A percentile compares a stretch with the other conserved stretches of the same genome.
Conservation (phyloP, 805 yeast genomes). For the Pichia cephalocereana region DNA sequence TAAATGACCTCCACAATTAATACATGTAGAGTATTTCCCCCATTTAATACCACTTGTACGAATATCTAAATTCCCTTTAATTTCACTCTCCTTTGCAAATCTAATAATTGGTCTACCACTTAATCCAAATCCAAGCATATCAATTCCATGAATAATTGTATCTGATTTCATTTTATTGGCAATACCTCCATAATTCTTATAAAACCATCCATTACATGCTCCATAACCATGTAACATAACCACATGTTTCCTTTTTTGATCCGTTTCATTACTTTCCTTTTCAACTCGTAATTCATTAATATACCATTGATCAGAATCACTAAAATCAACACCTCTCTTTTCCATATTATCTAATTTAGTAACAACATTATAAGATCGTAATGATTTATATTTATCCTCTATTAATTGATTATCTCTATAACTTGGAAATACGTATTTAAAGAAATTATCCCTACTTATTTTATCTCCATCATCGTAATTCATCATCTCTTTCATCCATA, state of each 20-base stretch:
- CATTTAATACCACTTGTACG: constrained; percentile 15
- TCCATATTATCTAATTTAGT: constrained; percentile 9
- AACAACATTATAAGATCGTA: constrained; percentile 14
- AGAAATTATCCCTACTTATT: constrained; percentile 18
- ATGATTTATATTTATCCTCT: constrained; percentile 3
- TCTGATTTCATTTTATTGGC: constrained; percentile 21
- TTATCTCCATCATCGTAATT: constrained; percentile 15
- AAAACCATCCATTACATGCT: constrained; percentile 48
- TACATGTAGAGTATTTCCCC: constrained; percentile 7
- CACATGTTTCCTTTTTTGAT: constrained; percentile 22
- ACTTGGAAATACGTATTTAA: constrained; percentile 19
- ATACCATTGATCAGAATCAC: constrained; percentile 7
- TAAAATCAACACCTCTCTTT: constrained; percentile 2
- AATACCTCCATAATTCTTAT: constrained; percentile 39
- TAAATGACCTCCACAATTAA: constrained; percentile 9
- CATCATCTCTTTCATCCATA: constrained; percentile 17
- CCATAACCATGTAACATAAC: constrained; percentile 53
- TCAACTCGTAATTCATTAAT: constrained; percentile 23
- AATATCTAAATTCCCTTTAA: constrained; percentile 20
- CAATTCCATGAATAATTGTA: constrained; percentile 31
- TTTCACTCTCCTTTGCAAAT: constrained; percentile 15
- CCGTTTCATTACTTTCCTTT: not conserved
- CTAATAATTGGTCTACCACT: constrained; percentile 36
- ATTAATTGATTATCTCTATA: constrained; percentile 12
- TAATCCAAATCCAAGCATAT: constrained; percentile 47